Evolutionary conservation across 1,284 basidiomycete species (phyloP), one percentile per base, ranked within the genome.

Genomic region (Papiliotrema terrestris): DNA sequence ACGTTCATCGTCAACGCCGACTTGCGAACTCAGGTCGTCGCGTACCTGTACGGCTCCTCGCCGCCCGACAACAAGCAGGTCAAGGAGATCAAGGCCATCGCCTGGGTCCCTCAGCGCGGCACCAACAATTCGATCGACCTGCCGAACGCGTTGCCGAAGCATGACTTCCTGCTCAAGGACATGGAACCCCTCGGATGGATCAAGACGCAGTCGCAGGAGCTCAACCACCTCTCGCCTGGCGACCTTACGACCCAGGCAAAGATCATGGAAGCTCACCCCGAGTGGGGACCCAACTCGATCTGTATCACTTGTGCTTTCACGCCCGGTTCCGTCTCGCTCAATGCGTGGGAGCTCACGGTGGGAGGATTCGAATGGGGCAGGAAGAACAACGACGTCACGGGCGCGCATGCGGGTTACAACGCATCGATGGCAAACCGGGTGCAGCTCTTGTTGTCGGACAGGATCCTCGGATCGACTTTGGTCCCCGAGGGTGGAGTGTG

Each of bases 291-390:
- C 8, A 89, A 88, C 47, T 91, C 91, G 6, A 93, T 98, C 67
- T 96, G 94, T 73, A 80, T 99, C 65, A 91, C 93, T 0, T 87
- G 88, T 41, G 92, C 96, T 26, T 99, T 98, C 80, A 98, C 96
- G 2, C 96, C 96, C 3, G 96, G 96, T 58, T 97, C 93, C 2
- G 91, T 98, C 37, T 96, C 92, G 26, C 80, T 99, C 41, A 93
- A 93, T 42, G 89, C 95, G 0, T 93, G 98, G 79, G 89, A 86
- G 38, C 78, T 98, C 51, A 88, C 87, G 9, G 86, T 94, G 3
- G 83, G 87, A 51, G 96, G 96, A 17, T 98, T 98, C 74, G 96
- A 99, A 73, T 98, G 95, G 95, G 95, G 95, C 43, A 82, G 96
- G 62, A 98, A 98, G 80, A 93, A 93, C 67, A 77, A 82, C 61